Evolutionary conservation across 345 rosid species (phyloP).

Genomic region (Eucalyptus lansdowneana): DNA sequence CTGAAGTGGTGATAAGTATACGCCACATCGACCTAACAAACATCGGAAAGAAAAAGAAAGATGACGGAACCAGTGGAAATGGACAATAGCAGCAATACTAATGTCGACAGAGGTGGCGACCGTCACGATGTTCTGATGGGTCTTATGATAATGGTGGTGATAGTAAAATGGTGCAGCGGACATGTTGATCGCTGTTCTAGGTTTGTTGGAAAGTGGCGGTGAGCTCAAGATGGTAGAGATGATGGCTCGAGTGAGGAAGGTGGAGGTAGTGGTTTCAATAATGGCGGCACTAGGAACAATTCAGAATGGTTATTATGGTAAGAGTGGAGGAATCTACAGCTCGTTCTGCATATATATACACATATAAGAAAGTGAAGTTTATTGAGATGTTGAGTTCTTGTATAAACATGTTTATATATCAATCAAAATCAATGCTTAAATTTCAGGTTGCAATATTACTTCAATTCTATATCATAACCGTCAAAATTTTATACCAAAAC

Average conservation of each 20-base stretch:
- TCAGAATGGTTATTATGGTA: neutral
- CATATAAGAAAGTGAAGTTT: neutral
- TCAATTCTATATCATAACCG: neutral
- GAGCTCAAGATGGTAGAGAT: neutral
- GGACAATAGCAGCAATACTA: neutral
- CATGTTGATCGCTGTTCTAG: neutral
- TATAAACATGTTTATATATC: neutral
- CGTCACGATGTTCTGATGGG: neutral
- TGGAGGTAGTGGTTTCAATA: neutral
- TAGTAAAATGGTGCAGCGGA: neutral
- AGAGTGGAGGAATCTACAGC: neutral
- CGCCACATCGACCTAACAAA: neutral
- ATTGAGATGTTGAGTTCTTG: neutral
- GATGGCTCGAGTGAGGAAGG: neutral
- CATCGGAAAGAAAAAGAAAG: neutral
- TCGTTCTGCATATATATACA: neutral
- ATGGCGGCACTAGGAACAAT: neutral
- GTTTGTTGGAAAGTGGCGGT: neutral
- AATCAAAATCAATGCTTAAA: neutral
- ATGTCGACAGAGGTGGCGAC: rapidly evolving
- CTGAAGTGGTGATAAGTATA: neutral
- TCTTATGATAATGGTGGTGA: neutral
- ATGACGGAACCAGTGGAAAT: neutral
- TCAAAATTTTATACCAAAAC: neutral
- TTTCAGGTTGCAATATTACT: neutral